Evolutionary conservation across 805 yeast species (phyloP).

Genomic region (Wilhelminamyces savonicus): DNA sequence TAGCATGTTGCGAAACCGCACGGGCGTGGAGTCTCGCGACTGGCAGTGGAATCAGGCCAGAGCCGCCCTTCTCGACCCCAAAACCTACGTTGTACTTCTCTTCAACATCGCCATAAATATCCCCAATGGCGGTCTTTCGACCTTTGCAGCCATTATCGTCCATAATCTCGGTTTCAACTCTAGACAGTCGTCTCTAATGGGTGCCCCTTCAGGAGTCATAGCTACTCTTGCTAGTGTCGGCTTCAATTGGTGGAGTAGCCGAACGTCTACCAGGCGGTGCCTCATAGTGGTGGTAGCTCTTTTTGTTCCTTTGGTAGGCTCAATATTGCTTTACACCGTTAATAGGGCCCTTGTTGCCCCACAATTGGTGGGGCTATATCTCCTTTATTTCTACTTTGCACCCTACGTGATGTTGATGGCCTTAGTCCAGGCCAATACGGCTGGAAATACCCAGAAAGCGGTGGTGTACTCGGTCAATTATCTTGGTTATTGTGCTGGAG

Average conservation of each 20-base stretch:
- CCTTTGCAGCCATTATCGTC: slow-evolving; percentile 24
- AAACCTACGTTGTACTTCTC: slow-evolving; percentile 11
- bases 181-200: slow-evolving; percentile 15
- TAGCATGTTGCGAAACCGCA: slow-evolving; percentile 8
- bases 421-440: slow-evolving; percentile 21
- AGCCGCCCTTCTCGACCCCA: slow-evolving; percentile 14
- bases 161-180: slow-evolving; percentile 18
- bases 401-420: slow-evolving; percentile 22
- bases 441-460: slow-evolving; percentile 26
- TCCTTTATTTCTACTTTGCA: slow-evolving; percentile 27
- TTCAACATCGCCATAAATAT: slow-evolving; percentile 20
- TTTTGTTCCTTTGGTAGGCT: slow-evolving; percentile 14
- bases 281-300: slow-evolving; percentile 6
- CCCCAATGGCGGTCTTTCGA: slow-evolving; percentile 25
- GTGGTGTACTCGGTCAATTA: slow-evolving; percentile 28
- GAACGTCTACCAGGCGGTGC: slow-evolving; percentile 11
- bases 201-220: slow-evolving; percentile 21
- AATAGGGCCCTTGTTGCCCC: slow-evolving; percentile 11
- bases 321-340: slow-evolving; percentile 12
- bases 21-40: slow-evolving; percentile 10
- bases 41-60: slow-evolving; percentile 14
- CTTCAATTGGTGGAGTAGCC: slow-evolving; percentile 26
- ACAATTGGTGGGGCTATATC: slow-evolving; percentile 18
- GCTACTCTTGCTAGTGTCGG: slow-evolving; percentile 23
- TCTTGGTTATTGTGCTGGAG: slow-evolving; percentile 24